A percentile compares a stretch with the other conserved stretches of the same genome.
Conservation (phyloP, 1,139 yeast genomes). For the Yamadazyma dushanensis region DNA sequence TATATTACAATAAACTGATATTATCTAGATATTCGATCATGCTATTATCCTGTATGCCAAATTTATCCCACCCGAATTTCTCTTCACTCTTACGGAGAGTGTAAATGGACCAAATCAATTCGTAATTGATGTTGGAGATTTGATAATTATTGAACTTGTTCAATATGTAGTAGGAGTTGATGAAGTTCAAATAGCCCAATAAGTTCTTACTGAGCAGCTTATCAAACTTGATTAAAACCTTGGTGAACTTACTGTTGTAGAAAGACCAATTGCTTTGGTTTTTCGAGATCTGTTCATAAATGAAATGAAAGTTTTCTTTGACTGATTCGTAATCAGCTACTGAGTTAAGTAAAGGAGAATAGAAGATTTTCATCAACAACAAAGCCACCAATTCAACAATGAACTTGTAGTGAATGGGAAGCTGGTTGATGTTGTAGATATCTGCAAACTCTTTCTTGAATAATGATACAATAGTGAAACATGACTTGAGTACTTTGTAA, state of each 20-base stretch:
- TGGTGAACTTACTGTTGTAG: conserved; percentile 26
- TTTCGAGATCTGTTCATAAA: conserved; percentile 24
- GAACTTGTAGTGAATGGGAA: conserved; percentile 44
- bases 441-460: conserved; percentile 24
- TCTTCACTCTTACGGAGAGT: conserved; percentile 19
- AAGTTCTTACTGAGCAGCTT: conserved; percentile 16
- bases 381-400: conserved; percentile 37
- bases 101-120: conserved; percentile 43
- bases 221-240: conserved; percentile 33
- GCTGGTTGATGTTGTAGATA: conserved; percentile 27
- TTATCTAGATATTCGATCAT: conserved; percentile 23
- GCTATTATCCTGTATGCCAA: conserved; percentile 27
- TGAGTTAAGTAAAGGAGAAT: conserved; percentile 35
- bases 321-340: conserved; percentile 32
- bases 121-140: conserved; percentile 40
- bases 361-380: conserved; percentile 34
- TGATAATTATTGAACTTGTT: conserved; percentile 39
- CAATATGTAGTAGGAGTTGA: conserved; percentile 30
- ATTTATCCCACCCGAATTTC: conserved; percentile 29
- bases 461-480: conserved; percentile 28
- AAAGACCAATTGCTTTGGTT: conserved; percentile 25
- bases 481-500: conserved; percentile 30
- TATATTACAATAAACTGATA: conserved; percentile 14
- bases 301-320: conserved; percentile 28
- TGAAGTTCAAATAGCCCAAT: conserved; percentile 10